These are phyloP conservation scores for Fusarium mexicanum DNA, from an alignment of 2,329 filamentous ascomycete species.

Conservation along the genomic window DNA sequence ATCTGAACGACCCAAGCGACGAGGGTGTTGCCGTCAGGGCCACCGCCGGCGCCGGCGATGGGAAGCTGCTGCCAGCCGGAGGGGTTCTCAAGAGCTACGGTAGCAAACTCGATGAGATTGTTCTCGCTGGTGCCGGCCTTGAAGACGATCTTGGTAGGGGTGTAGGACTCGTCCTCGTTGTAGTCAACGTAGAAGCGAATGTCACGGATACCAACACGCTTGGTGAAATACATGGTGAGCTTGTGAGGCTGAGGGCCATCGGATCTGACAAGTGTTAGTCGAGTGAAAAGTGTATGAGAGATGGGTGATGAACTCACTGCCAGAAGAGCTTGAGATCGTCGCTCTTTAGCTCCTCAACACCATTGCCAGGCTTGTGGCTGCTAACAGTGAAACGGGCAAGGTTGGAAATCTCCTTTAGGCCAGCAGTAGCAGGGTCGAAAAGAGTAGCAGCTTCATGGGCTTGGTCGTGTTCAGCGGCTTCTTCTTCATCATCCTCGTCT, in stretches of 20 bases:
- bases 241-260: slow-evolving; percentile 86
- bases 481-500: slow-evolving; percentile 10
- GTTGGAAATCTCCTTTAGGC: slow-evolving; percentile 85
- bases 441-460: slow-evolving; percentile 50
- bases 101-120: slow-evolving; percentile 87
- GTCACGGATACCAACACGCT: slow-evolving; percentile 79
- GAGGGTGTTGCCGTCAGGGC: slow-evolving; percentile 76
- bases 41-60: slow-evolving; percentile 62
- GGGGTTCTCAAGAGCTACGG: slow-evolving; percentile 80
- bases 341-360: slow-evolving; percentile 77
- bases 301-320: slow-evolving; percentile 67
- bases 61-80: slow-evolving; percentile 92
- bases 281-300: neutral
- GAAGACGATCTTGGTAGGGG: slow-evolving; percentile 90
- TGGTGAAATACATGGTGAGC: slow-evolving; percentile 86
- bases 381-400: slow-evolving; percentile 85
- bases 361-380: slow-evolving; percentile 82
- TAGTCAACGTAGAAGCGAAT: slow-evolving; percentile 92
- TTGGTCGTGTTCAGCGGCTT: slow-evolving; percentile 40
- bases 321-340: slow-evolving; percentile 80
- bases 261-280: slow-evolving; percentile 59
- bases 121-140: slow-evolving; percentile 91
- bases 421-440: slow-evolving; percentile 61
- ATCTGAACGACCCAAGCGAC: slow-evolving; percentile 92
- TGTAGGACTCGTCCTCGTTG: slow-evolving; percentile 93